Percentiles rank a stretch among this genome's conserved stretches.
phyloP scores from a whole-genome alignment of 208 protist species.

The Acanthamoeba quina region DNA sequence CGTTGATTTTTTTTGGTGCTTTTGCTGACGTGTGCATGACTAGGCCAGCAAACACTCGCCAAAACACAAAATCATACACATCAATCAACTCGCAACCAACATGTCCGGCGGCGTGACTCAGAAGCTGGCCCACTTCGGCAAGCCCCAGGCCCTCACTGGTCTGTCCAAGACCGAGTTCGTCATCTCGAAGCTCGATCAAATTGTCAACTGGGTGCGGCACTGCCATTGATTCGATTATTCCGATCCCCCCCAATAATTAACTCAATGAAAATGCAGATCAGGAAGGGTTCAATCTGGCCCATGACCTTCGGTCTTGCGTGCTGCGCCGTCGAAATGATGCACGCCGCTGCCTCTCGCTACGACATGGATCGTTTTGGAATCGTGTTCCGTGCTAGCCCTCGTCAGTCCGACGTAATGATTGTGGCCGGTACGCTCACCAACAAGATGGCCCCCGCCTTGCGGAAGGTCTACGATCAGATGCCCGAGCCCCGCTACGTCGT shows the following conservation, averaged over 20 bases:
- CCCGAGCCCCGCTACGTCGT: conserved; percentile 92
- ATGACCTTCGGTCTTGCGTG: conserved; percentile 98
- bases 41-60: background rate
- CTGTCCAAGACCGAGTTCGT: conserved; percentile 83
- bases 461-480: conserved; percentile 98
- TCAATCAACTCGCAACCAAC: background rate
- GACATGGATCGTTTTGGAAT: conserved; percentile 98
- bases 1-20: background rate
- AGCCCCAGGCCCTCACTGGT: conserved; percentile 36
- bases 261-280: background rate
- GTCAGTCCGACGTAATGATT: conserved; percentile 98
- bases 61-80: background rate
- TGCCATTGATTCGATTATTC: background rate
- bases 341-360: conserved; percentile 95
- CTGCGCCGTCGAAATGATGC: conserved; percentile 96
- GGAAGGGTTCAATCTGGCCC: conserved; percentile 96
- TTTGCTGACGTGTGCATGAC: background rate
- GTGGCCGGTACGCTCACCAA: conserved; percentile 99
- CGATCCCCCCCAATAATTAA: background rate
- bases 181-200: conserved; percentile 85
- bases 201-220: conserved; percentile 89
- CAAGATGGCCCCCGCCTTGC: conserved; percentile 99
- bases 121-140: conserved; percentile 33
- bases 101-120: background rate
- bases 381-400: conserved; percentile 92